These are phyloP conservation scores for Venustampulla echinocandica DNA, from an alignment of 495 filamentous ascomycete species.

Conservation along the genomic window DNA sequence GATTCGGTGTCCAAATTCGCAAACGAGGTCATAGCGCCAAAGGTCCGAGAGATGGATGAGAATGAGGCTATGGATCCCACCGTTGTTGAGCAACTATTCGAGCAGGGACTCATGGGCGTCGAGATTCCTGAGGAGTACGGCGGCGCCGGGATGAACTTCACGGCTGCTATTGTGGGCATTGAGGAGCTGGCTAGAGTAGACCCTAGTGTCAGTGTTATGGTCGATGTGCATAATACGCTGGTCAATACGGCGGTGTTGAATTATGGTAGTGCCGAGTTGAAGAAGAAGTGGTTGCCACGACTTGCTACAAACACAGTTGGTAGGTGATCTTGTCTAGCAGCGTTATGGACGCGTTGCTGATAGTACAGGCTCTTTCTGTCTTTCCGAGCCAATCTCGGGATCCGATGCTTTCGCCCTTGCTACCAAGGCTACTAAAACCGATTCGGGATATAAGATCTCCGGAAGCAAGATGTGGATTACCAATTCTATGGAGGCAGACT, in stretches of 20 bases:
- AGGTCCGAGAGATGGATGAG: conserved; percentile 97
- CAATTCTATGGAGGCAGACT: conserved; percentile 83
- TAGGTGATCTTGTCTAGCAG: background rate
- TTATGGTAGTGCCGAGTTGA: conserved; percentile 64
- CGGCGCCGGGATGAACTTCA: conserved; percentile 98
- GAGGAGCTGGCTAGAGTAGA: conserved; percentile 94
- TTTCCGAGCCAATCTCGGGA: conserved; percentile 88
- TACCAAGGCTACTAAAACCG: conserved; percentile 71
- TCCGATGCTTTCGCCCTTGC: conserved; percentile 93
- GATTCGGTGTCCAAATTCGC: conserved; percentile 90
- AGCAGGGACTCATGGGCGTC: conserved; percentile 95
- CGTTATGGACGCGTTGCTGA: conserved; percentile 1
- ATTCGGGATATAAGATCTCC: conserved; percentile 72
- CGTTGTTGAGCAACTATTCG: conserved; percentile 87
- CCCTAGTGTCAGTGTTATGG: conserved; percentile 86
- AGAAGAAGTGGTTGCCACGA: conserved; percentile 78
- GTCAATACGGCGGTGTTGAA: conserved; percentile 91
- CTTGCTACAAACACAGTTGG: conserved; percentile 77
- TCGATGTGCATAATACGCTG: conserved; percentile 95
- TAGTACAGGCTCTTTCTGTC: conserved; percentile 73
- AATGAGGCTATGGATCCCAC: conserved; percentile 84
- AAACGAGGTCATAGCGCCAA: conserved; percentile 76
- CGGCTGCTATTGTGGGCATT: conserved; percentile 87
- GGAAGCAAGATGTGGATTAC: conserved; percentile 99
- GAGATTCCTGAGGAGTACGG: conserved; percentile 97